Base-by-base conservation (phyloP, 805 yeast genomes). In the Teunomyces pallodes region DNA sequence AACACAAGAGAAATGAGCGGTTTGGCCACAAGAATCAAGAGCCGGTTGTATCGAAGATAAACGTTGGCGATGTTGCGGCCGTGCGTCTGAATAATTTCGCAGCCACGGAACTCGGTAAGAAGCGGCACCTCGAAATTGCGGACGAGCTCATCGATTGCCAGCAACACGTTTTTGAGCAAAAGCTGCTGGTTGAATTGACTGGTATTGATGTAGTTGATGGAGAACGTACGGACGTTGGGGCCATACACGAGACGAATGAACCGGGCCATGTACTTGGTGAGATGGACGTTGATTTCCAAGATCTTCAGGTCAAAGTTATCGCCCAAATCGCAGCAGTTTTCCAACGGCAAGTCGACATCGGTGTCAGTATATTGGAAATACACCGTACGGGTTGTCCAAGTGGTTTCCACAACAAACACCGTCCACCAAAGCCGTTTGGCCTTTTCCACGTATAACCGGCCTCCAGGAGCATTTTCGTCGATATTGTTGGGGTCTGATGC, bases 381-480 rank as follows among this genome's bases (percentile, higher is more conserved):
- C 16, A 71, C 69, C 2, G 76, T 66, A 45, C 66, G 65, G 3
- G 74, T 61, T 2, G 75, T 66, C 75, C 75, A 72, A 9, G 65
- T 58, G 5, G 67, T 64, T 53, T 72, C 77, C 32, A 68, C 62
- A 9, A 70, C 65, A 48, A 68, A 72, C 1, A 69, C 62, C 2
- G 75, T 61, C 77, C 77, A 72, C 75, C 75, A 72, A 20, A 72
- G 48, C 27, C 76, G 59, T 48, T 70, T 70, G 6, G 61, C 55
- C 44, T 65, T 68, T 42, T 71, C 76, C 9, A 50, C 51, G 8
- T 27, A 30, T 6, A 48, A 40, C 13, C 43, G 47, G 24, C 24
- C 24, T 20, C 24, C 24, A 20, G 24, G 24, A 20, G 24, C 24
- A 20, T 20, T 20, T 20, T 20, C 24, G 6, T 20, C 6, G 6